Evolutionary conservation across 129 eudicot genomes (phyloP).

Genomic region (Ambrosia artemisiifolia): DNA sequence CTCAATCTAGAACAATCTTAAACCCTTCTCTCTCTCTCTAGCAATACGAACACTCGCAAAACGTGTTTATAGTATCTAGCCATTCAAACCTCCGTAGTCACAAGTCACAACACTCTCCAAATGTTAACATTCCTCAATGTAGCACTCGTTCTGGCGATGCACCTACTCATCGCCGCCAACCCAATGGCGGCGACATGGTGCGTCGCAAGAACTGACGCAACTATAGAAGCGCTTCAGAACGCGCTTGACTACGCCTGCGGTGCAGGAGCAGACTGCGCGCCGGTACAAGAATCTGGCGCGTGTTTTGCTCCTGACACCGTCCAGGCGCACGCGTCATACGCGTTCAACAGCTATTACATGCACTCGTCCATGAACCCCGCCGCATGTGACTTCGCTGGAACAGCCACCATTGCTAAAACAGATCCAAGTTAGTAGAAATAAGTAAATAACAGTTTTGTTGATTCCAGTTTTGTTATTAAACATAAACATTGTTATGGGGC

Average conservation of each 20-base stretch:
- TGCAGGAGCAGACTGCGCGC: constrained; percentile 68
- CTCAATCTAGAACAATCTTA: constrained; percentile 6
- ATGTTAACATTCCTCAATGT: constrained; percentile 20
- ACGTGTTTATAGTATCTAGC: neutral
- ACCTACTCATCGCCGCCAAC: neutral
- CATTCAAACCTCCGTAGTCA: constrained; percentile 1
- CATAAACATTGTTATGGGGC: neutral
- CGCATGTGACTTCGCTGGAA: constrained; percentile 62
- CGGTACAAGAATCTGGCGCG: constrained; percentile 47
- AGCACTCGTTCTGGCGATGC: neutral
- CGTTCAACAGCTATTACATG: constrained; percentile 70
- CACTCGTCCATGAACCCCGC: constrained; percentile 40
- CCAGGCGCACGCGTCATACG: constrained; percentile 74
- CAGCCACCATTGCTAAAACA: constrained; percentile 62
- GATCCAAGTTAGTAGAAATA: constrained; percentile 52
- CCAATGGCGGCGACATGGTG: constrained; percentile 29
- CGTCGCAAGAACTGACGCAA: constrained; percentile 30
- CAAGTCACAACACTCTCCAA: neutral
- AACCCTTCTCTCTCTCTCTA: constrained; percentile 5
- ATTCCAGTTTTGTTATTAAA: neutral
- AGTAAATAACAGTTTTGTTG: too few relatives aligned
- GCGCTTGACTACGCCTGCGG: constrained; percentile 77
- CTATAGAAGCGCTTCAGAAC: constrained; percentile 28
- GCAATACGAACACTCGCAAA: neutral
- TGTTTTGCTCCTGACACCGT: constrained; percentile 61